These are phyloP conservation scores for Medicago arabica DNA, from an alignment of 306 rosid genomes.

Conservation along the genomic window DNA sequence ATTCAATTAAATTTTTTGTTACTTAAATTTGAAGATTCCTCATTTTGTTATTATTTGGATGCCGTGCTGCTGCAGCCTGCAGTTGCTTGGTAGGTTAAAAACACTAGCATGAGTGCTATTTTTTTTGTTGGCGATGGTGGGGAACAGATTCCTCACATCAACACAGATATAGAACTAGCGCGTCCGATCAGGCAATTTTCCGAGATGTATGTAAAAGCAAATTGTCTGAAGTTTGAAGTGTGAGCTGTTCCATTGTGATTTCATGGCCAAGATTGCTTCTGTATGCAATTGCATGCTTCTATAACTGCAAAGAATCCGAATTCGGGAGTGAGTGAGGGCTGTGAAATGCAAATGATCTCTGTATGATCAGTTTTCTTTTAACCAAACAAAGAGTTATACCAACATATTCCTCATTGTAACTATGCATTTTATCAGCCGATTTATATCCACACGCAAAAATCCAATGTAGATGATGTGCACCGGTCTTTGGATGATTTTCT, in stretches of 20 bases:
- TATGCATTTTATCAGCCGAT: background rate
- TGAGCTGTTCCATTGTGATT: background rate
- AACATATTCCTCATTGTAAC: background rate
- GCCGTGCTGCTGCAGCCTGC: conserved; percentile 71
- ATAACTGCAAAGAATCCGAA: background rate
- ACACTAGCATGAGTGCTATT: conserved; percentile 56
- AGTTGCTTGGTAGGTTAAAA: conserved; percentile 79
- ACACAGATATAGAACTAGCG: background rate
- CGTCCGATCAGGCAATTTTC: background rate
- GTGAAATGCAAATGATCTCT: conserved; percentile 23
- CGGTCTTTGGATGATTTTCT: background rate
- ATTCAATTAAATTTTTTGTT: background rate
- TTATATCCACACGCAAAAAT: too few relatives aligned
- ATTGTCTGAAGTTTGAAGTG: background rate
- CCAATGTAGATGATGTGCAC: background rate
- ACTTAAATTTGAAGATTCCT: conserved; percentile 15
- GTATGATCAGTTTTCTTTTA: background rate
- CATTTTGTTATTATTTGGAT: conserved; percentile 56
- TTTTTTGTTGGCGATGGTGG: background rate
- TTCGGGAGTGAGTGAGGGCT: background rate
- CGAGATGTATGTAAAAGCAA: background rate
- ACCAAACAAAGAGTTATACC: background rate
- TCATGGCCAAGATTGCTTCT: background rate
- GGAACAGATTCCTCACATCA: background rate
- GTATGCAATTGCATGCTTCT: background rate